A percentile compares a stretch with the other conserved stretches of the same genome.
These are phyloP conservation scores for Piedraia hortae DNA, from an alignment of 2,329 filamentous ascomycete genomes.

Conservation along the genomic window DNA sequence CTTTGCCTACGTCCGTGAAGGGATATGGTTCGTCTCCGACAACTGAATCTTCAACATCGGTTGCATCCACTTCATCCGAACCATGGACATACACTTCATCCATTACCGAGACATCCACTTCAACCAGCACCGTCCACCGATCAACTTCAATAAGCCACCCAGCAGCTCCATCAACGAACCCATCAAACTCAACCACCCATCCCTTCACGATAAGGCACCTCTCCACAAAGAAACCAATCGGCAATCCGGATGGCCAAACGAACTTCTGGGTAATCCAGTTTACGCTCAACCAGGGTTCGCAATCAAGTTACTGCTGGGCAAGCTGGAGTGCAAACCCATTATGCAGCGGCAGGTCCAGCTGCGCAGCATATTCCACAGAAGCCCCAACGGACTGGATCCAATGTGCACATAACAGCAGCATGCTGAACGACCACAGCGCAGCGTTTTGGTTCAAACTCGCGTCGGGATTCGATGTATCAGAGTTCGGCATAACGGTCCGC, in stretches of 20 bases:
- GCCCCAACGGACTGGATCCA: too few species aligned
- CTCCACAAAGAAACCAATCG: constrained; percentile 8
- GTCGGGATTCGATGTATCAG: constrained; percentile 8
- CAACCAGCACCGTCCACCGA: too few species aligned
- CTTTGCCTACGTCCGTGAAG: too few species aligned
- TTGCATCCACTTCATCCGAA: too few species aligned
- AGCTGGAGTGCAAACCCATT: constrained; percentile 7
- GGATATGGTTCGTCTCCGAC: too few species aligned
- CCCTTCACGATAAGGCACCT: constrained; percentile 1
- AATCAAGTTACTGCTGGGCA: constrained; percentile 4
- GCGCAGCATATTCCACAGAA: constrained; percentile 5
- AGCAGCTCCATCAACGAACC: too few species aligned
- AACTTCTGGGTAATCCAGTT: constrained; percentile 9
- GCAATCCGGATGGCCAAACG: constrained; percentile 5
- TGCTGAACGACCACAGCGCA: constrained; percentile 1
- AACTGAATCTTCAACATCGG: too few species aligned
- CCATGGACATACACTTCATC: too few species aligned
- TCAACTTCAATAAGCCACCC: too few species aligned
- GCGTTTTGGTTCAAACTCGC: constrained; percentile 7
- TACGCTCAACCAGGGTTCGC: constrained; percentile 3
- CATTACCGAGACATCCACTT: too few species aligned
- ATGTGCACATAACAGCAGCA: constrained; percentile 3
- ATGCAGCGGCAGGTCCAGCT: constrained; percentile 3
- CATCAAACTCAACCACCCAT: neutral
- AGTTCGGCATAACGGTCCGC: constrained; percentile 6